Evolutionary conservation across 2,329 filamentous ascomycete genomes (phyloP).

Genomic region (Knoxdaviesia proteae): DNA sequence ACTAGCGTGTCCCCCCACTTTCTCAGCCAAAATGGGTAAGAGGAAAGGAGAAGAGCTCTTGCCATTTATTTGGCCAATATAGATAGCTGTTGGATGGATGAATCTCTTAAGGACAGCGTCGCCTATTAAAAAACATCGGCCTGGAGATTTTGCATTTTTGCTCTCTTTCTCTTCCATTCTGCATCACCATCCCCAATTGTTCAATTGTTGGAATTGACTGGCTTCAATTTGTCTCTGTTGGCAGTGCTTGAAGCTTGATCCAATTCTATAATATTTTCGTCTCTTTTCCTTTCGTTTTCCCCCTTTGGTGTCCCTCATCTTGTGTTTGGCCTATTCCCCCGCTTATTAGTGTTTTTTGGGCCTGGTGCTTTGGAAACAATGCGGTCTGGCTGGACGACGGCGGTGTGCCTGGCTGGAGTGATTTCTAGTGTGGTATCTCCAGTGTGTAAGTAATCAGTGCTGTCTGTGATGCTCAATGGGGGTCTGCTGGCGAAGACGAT

Average conservation of each 20-base stretch:
- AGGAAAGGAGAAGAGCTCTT: too few species aligned
- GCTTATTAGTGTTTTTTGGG: constrained; percentile 1
- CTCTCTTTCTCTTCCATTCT: neutral
- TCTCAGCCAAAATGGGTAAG: too few species aligned
- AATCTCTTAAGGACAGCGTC: too few species aligned
- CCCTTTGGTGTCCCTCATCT: neutral
- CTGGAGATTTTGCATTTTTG: neutral
- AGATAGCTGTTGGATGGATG: too few species aligned
- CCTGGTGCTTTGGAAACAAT: neutral
- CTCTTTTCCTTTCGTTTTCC: neutral
- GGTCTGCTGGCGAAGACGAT: neutral
- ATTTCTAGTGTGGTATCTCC: constrained; percentile 3
- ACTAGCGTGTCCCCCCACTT: too few species aligned
- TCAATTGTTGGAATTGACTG: neutral
- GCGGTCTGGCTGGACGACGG: constrained; percentile 2
- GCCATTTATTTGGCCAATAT: too few species aligned
- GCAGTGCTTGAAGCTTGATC: neutral
- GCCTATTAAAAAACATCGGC: neutral
- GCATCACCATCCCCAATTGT: neutral
- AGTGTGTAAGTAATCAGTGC: constrained; percentile 3
- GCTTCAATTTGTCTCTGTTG: neutral
- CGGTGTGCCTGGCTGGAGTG: constrained; percentile 2
- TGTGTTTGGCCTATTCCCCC: neutral
- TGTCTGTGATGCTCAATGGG: neutral
- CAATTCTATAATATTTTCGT: neutral